Conservation (phyloP, 495 filamentous ascomycete species). For the Xylaria sp. region DNA sequence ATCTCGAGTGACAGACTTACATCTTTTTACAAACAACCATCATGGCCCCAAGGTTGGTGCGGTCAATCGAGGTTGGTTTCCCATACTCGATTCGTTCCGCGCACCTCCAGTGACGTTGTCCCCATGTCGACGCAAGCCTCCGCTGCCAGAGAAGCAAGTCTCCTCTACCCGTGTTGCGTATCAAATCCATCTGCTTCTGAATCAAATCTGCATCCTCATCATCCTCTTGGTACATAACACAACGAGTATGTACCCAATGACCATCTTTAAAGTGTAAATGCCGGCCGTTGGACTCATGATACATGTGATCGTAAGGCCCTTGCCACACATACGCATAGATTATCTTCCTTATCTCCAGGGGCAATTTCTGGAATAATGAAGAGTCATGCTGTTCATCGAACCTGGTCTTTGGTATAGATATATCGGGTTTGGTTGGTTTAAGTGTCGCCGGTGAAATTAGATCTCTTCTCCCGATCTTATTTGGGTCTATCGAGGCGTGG, state of each 20-base stretch:
- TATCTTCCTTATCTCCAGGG: conserved; percentile 43
- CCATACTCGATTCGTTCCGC: conserved; percentile 37
- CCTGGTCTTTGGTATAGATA: neutral
- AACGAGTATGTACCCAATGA: conserved; percentile 39
- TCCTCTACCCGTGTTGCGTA: conserved; percentile 32
- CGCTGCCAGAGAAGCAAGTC: conserved; percentile 40
- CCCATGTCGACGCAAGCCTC: conserved; percentile 42
- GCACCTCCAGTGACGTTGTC: conserved; percentile 42
- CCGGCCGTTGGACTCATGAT: conserved; percentile 33
- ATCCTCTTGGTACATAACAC: conserved; percentile 41
- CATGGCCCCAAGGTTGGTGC: conserved; percentile 38
- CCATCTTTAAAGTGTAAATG: conserved; percentile 41
- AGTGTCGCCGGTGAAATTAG: neutral
- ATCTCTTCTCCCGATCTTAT: conserved; percentile 25
- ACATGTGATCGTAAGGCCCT: conserved; percentile 35
- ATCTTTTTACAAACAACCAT: conserved; percentile 43
- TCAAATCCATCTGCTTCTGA: conserved; percentile 40
- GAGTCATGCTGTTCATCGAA: conserved; percentile 31
- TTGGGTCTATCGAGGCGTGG: conserved; percentile 12
- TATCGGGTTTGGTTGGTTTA: neutral
- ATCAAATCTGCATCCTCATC: conserved; percentile 39
- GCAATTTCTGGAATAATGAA: conserved; percentile 39
- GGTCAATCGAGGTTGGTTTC: conserved; percentile 34
- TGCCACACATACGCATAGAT: conserved; percentile 41
- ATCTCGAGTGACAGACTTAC: conserved; percentile 27